Conservation (phyloP, 1,284 basidiomycete genomes). For the Golubevia pallescens region DNA sequence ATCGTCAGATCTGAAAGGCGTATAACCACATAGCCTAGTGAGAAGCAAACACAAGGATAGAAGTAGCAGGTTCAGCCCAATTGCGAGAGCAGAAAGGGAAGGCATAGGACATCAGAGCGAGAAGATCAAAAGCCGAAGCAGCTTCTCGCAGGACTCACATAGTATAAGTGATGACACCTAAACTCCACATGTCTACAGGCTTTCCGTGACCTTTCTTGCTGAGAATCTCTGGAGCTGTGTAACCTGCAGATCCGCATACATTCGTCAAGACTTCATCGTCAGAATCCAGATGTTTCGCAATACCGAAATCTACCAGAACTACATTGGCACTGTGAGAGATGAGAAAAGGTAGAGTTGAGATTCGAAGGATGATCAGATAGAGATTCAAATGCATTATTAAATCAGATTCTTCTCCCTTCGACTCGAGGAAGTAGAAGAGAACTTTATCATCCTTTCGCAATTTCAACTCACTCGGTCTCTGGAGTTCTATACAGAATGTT, state of each 20-base stretch:
- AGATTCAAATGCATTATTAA: neutral
- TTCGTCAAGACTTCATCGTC: constrained; percentile 79
- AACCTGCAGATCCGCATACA: constrained; percentile 88
- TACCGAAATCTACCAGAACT: constrained; percentile 81
- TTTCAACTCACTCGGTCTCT: constrained; percentile 64
- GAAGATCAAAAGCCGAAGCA: constrained; percentile 8
- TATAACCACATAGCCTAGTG: constrained; percentile 52
- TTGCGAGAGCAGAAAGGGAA: too few relatives aligned
- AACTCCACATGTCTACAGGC: constrained; percentile 90
- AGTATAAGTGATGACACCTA: constrained; percentile 87
- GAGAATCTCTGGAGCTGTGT: constrained; percentile 77
- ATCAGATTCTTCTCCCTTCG: too few relatives aligned
- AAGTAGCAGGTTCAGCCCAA: too few relatives aligned
- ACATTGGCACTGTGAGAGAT: constrained; percentile 69
- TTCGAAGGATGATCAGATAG: neutral
- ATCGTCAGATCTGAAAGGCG: constrained; percentile 86
- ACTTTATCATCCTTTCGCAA: neutral
- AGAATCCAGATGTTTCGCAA: constrained; percentile 84
- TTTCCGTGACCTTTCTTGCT: constrained; percentile 83
- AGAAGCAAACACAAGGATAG: neutral
- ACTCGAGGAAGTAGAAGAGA: neutral
- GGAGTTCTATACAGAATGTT: constrained; percentile 86
- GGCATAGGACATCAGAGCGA: too few relatives aligned
- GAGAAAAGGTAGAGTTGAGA: neutral
- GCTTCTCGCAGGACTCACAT: constrained; percentile 28